These are phyloP conservation scores for Colletotrichum higginsianum DNA, from an alignment of 2,329 filamentous ascomycete genomes.

Conservation along the genomic window DNA sequence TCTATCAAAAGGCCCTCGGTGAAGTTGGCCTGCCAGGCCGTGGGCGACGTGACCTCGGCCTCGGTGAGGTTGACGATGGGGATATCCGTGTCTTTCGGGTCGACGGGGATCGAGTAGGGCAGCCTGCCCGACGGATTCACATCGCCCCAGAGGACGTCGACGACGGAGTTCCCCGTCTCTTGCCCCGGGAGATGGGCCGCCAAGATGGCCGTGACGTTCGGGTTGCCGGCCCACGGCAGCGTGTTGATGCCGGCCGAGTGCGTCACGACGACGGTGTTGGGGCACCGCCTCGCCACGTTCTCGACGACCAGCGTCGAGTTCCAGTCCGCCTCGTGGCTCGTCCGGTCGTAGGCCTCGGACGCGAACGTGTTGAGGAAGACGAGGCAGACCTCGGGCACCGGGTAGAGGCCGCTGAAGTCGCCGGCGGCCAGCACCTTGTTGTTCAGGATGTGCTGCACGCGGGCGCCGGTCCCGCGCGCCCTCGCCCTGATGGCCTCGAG, in stretches of 20 bases:
- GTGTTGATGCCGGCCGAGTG: conserved; percentile 74
- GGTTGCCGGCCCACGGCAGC: conserved; percentile 68
- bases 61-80: conserved; percentile 65
- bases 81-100: conserved; percentile 61
- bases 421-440: conserved; percentile 54
- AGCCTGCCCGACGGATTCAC: conserved; percentile 62
- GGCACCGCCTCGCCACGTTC: conserved; percentile 60
- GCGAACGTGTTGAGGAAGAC: conserved; percentile 79
- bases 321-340: conserved; percentile 73
- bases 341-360: conserved; percentile 73
- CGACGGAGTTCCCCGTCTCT: conserved; percentile 81
- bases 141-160: conserved; percentile 79
- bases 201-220: conserved; percentile 82
- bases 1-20: conserved; percentile 69
- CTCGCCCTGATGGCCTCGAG: conserved; percentile 75
- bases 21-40: conserved; percentile 66
- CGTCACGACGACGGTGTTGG: conserved; percentile 74
- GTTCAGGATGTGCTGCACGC: conserved; percentile 66
- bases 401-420: conserved; percentile 69
- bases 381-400: conserved; percentile 74
- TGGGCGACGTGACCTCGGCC: conserved; percentile 70
- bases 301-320: conserved; percentile 74
- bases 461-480: conserved; percentile 65
- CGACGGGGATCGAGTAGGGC: conserved; percentile 67
- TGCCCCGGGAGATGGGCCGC: conserved; percentile 83